A percentile compares a stretch with the other conserved stretches of the same genome.
These are phyloP conservation scores for Globisporangium canariense DNA, from an alignment of 352 stramenopile genomes.

Conservation along the genomic window DNA sequence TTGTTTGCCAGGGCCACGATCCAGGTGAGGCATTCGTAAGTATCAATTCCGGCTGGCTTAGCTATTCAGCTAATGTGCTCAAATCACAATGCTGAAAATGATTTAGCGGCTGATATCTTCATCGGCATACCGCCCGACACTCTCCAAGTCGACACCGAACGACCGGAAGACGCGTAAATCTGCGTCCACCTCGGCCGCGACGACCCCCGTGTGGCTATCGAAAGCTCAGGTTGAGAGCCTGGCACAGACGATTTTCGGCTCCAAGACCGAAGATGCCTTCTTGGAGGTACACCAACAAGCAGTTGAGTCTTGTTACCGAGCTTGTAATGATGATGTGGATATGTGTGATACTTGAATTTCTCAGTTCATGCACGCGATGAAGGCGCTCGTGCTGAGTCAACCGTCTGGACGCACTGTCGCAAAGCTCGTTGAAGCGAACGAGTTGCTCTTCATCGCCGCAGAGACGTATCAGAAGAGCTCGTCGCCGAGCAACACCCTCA, in stretches of 20 bases:
- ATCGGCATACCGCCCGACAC: conserved; percentile 24
- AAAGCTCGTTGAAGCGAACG: conserved; percentile 35
- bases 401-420: conserved; percentile 13
- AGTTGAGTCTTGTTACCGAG: neutral
- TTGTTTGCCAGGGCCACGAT: conserved; percentile 39
- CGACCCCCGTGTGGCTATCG: conserved; percentile 39
- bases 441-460: conserved; percentile 43
- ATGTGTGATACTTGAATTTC: neutral
- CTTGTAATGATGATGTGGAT: neutral
- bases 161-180: conserved; percentile 26
- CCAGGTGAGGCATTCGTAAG: conserved; percentile 27
- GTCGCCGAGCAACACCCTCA: neutral
- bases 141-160: conserved; percentile 13
- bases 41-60: neutral
- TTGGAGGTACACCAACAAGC: conserved; percentile 30
- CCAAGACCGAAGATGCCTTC: conserved; percentile 43
- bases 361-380: conserved; percentile 48
- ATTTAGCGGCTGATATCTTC: conserved; percentile 22
- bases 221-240: conserved; percentile 42
- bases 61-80: neutral
- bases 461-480: conserved; percentile 43
- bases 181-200: neutral
- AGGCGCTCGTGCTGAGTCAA: conserved; percentile 31
- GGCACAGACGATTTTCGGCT: conserved; percentile 40
- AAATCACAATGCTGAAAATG: neutral